phyloP scores from a whole-genome alignment of 106 monocot species.

The Alisma plantagoaquatica region DNA sequence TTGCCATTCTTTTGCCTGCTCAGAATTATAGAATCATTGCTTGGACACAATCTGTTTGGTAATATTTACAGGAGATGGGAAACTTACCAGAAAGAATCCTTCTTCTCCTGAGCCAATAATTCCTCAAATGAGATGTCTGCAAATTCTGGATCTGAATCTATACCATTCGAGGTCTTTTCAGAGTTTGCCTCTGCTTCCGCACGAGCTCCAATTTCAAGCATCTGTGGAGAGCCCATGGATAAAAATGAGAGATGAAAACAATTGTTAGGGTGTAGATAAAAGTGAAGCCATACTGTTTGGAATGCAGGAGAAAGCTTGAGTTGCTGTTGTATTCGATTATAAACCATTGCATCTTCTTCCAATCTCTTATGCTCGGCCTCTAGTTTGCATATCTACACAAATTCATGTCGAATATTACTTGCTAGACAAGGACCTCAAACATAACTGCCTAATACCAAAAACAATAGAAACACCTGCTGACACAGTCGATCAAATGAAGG shows the following conservation, averaged over 20 bases:
- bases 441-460: too few relatives aligned
- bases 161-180: slow-evolving; percentile 4
- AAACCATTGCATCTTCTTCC: slow-evolving; percentile 62
- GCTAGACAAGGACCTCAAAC: too few relatives aligned
- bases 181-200: slow-evolving; percentile 18
- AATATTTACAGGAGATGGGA: background rate
- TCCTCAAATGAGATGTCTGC: slow-evolving; percentile 71
- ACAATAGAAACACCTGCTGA: slow-evolving; percentile 37
- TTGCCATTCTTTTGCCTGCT: background rate
- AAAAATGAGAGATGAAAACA: background rate
- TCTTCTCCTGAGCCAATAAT: slow-evolving; percentile 74
- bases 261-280: background rate
- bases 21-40: background rate
- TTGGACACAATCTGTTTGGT: background rate
- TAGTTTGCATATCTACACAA: slow-evolving; percentile 42
- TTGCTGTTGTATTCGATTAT: slow-evolving; percentile 65
- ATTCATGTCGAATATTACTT: too few relatives aligned
- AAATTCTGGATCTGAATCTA: slow-evolving; percentile 17
- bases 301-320: slow-evolving; percentile 76
- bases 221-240: slow-evolving; percentile 5
- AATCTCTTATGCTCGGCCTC: slow-evolving; percentile 57
- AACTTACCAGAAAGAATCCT: slow-evolving; percentile 60
- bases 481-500: slow-evolving; percentile 63
- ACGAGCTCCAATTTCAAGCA: slow-evolving; percentile 33
- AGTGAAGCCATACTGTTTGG: slow-evolving; percentile 29